A percentile compares a stretch with the other conserved stretches of the same genome.
phyloP scores from a whole-genome alignment of 108 stramenopile genomes.

The Epipyxis sp. region DNA sequence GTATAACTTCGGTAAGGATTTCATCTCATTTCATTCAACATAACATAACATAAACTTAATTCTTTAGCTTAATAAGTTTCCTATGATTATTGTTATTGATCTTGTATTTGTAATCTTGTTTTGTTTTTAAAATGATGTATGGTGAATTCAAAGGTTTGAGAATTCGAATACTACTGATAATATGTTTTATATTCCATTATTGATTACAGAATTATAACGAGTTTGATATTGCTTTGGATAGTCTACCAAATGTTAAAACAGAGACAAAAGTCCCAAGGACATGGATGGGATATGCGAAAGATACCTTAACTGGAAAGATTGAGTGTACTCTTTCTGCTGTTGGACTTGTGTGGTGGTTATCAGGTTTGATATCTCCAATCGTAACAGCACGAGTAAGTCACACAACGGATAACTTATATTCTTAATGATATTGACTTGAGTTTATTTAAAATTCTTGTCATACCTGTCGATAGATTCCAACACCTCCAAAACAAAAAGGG shows the following conservation, averaged over 20 bases:
- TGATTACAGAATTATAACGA: too few species aligned
- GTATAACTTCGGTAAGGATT: background rate
- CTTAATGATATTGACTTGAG: too few species aligned
- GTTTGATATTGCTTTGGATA: too few species aligned
- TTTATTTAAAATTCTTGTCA: too few species aligned
- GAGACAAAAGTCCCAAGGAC: background rate
- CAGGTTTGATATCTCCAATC: background rate
- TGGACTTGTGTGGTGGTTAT: background rate
- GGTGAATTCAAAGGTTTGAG: too few species aligned
- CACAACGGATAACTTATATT: too few species aligned
- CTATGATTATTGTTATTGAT: background rate
- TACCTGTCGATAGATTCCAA: too few species aligned
- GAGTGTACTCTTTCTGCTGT: background rate
- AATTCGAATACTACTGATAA: too few species aligned
- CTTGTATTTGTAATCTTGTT: background rate
- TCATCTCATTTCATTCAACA: background rate
- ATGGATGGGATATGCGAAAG: background rate
- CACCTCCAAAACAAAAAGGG: too few species aligned
- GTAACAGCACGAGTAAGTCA: slow-evolving; percentile 1
- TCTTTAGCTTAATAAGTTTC: background rate
- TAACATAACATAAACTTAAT: background rate
- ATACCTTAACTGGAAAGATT: background rate
- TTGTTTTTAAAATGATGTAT: background rate
- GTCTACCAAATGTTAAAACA: too few species aligned
- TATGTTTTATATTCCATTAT: too few species aligned